Percentiles rank a stretch among this genome's conserved stretches.
Evolutionary conservation across 2,329 filamentous ascomycete species (phyloP).

Genomic region (Chaetomiaceae sp.): DNA sequence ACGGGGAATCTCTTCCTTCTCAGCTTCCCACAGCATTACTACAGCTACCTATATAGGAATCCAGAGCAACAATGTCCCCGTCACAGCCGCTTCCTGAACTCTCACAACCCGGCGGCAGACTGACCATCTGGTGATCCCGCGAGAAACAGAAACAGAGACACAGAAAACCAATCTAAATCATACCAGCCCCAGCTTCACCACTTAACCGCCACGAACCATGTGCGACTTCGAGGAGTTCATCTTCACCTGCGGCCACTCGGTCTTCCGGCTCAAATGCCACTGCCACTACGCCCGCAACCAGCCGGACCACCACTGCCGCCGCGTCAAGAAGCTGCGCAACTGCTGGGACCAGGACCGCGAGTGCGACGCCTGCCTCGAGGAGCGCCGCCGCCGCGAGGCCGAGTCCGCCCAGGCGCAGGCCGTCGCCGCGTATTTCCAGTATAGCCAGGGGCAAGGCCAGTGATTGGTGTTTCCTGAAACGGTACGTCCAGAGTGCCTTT

Average conservation of each 20-base stretch:
- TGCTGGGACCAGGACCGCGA: slow-evolving; percentile 51
- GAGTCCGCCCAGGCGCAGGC: slow-evolving; percentile 2
- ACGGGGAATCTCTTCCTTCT: neutral
- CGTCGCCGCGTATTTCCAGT: neutral
- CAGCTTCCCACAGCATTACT: neutral
- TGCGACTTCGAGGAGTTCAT: slow-evolving; percentile 65
- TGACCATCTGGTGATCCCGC: too few relatives aligned
- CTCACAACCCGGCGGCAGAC: too few relatives aligned
- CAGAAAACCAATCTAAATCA: too few relatives aligned
- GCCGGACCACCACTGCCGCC: slow-evolving; percentile 60
- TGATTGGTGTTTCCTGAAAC: too few relatives aligned
- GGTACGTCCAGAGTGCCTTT: too few relatives aligned
- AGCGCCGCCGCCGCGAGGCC: neutral
- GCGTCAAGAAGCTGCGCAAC: slow-evolving; percentile 58
- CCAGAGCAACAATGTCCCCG: too few relatives aligned
- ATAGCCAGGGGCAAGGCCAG: slow-evolving; percentile 3
- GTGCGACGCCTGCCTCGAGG: slow-evolving; percentile 43
- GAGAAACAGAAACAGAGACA: too few relatives aligned
- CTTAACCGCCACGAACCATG: slow-evolving; percentile 39
- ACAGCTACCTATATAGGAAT: neutral
- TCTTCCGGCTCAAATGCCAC: slow-evolving; percentile 56
- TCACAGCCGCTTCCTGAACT: too few relatives aligned
- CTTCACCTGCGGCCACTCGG: slow-evolving; percentile 59
- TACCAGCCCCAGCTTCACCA: too few relatives aligned
- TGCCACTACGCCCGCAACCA: slow-evolving; percentile 73